phyloP scores from a whole-genome alignment of 2,329 filamentous ascomycete species.

The Phoma sp. region DNA sequence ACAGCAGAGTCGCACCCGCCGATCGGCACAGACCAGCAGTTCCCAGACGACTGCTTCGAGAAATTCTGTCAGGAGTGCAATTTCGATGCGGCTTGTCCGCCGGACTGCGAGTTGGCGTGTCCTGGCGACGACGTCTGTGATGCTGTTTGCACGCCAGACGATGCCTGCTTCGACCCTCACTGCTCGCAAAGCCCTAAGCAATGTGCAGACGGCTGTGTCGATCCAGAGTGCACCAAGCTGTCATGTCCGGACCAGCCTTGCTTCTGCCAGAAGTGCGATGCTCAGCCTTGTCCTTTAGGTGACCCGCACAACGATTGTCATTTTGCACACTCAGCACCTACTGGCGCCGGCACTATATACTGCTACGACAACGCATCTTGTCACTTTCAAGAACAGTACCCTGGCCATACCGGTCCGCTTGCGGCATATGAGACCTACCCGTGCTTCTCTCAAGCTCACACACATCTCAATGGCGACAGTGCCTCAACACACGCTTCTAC shows the following conservation, averaged over 20 bases:
- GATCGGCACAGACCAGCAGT: slow-evolving; percentile 38
- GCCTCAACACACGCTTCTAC: slow-evolving; percentile 35
- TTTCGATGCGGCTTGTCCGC: slow-evolving; percentile 36
- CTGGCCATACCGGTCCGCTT: slow-evolving; percentile 31
- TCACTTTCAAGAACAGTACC: slow-evolving; percentile 43
- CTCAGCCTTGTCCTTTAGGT: slow-evolving; percentile 41
- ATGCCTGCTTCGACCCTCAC: slow-evolving; percentile 48
- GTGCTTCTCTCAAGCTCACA: slow-evolving; percentile 40
- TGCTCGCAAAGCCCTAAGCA: slow-evolving; percentile 37
- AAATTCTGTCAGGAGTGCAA: slow-evolving; percentile 48
- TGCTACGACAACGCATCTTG: slow-evolving; percentile 45
- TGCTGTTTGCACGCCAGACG: slow-evolving; percentile 36
- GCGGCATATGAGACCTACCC: slow-evolving; percentile 39
- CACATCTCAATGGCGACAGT: slow-evolving; percentile 23
- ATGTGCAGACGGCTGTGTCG: slow-evolving; percentile 43
- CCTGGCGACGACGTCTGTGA: slow-evolving; percentile 42
- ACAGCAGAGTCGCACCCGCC: slow-evolving; percentile 22
- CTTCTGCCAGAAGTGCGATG: slow-evolving; percentile 46
- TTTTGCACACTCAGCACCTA: slow-evolving; percentile 41
- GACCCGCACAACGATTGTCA: slow-evolving; percentile 44
- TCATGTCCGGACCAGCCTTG: slow-evolving; percentile 42
- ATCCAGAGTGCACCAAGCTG: slow-evolving; percentile 45
- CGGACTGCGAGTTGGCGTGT: slow-evolving; percentile 34
- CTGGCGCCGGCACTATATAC: slow-evolving; percentile 41
- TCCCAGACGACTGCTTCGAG: slow-evolving; percentile 45